phyloP scores from a whole-genome alignment of 1,284 basidiomycete genomes.

The Ceratobasidium sp. region DNA sequence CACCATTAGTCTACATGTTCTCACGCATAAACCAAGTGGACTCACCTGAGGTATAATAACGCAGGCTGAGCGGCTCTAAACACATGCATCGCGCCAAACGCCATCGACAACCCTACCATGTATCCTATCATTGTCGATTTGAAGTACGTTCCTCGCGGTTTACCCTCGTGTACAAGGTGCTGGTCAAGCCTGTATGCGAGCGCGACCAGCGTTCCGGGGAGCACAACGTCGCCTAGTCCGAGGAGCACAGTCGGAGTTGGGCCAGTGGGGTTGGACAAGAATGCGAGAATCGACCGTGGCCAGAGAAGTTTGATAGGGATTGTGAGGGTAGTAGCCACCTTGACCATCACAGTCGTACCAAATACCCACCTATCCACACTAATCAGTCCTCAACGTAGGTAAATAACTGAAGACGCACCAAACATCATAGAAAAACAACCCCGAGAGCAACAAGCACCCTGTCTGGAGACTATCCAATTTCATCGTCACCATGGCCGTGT shows the following conservation, averaged over 20 bases:
- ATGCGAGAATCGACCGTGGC: slow-evolving; percentile 73
- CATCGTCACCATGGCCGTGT: slow-evolving; percentile 81
- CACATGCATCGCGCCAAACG: slow-evolving; percentile 88
- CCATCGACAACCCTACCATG: slow-evolving; percentile 74
- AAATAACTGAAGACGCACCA: slow-evolving; percentile 79
- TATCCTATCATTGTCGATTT: slow-evolving; percentile 75
- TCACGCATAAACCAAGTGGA: slow-evolving; percentile 28
- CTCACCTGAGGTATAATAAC: slow-evolving; percentile 87
- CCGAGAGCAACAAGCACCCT: slow-evolving; percentile 79
- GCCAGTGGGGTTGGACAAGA: slow-evolving; percentile 39
- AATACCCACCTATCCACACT: slow-evolving; percentile 14
- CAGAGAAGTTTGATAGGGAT: slow-evolving; percentile 93
- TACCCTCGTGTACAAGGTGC: slow-evolving; percentile 41
- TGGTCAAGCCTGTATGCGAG: slow-evolving; percentile 57
- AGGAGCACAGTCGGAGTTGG: slow-evolving; percentile 73
- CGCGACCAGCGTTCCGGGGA: slow-evolving; percentile 89
- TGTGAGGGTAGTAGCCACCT: slow-evolving; percentile 90
- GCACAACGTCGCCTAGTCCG: slow-evolving; percentile 89
- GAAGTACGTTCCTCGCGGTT: slow-evolving; percentile 71
- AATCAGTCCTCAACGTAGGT: not conserved
- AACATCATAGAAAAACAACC: slow-evolving; percentile 88
- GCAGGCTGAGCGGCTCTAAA: slow-evolving; percentile 88
- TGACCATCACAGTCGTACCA: slow-evolving; percentile 65
- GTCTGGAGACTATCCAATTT: slow-evolving; percentile 92
- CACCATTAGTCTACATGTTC: slow-evolving; percentile 3